Evolutionary conservation across 768 basidiomycete species (phyloP).

Genomic region (Austroboletus eburneus): DNA sequence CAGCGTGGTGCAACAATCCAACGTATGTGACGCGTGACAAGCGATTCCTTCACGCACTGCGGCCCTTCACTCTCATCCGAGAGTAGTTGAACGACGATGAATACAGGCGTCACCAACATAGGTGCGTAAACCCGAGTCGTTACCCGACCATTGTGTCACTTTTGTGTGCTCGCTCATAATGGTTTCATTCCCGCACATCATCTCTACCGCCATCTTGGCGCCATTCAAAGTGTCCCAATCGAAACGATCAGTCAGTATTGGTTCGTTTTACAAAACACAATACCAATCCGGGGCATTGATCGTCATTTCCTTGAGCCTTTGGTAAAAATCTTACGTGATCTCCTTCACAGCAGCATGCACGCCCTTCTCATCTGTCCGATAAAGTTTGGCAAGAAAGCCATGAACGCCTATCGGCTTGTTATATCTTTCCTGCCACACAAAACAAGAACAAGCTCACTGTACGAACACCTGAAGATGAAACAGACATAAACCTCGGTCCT

Average conservation of each 20-base stretch:
- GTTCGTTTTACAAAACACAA: slow-evolving; percentile 12
- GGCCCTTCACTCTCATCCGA: slow-evolving; percentile 14
- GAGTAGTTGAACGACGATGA: slow-evolving; percentile 22
- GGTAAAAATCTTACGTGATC: slow-evolving; percentile 49
- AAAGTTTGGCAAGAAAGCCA: background rate
- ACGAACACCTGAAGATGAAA: slow-evolving; percentile 1
- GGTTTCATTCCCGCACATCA: slow-evolving; percentile 51
- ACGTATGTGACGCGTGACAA: slow-evolving; percentile 57
- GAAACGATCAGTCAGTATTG: slow-evolving; percentile 9
- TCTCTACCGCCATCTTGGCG: slow-evolving; percentile 51
- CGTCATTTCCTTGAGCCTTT: slow-evolving; percentile 46
- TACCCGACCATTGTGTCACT: slow-evolving; percentile 52
- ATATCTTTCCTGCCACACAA: slow-evolving; percentile 2
- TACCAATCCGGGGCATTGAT: slow-evolving; percentile 70
- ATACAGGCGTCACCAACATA: background rate
- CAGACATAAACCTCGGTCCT: background rate
- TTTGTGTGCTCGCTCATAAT: slow-evolving; percentile 47
- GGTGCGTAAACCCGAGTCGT: background rate
- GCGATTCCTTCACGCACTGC: slow-evolving; percentile 35
- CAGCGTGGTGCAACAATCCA: slow-evolving; percentile 48
- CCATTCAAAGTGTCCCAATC: slow-evolving; percentile 59
- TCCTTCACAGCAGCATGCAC: slow-evolving; percentile 52
- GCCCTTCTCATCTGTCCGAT: slow-evolving; percentile 30
- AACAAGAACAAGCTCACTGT: background rate
- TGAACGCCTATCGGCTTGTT: slow-evolving; percentile 5